These are phyloP conservation scores for Chlorociboria aeruginascens DNA, from an alignment of 495 filamentous ascomycete species.

Conservation along the genomic window DNA sequence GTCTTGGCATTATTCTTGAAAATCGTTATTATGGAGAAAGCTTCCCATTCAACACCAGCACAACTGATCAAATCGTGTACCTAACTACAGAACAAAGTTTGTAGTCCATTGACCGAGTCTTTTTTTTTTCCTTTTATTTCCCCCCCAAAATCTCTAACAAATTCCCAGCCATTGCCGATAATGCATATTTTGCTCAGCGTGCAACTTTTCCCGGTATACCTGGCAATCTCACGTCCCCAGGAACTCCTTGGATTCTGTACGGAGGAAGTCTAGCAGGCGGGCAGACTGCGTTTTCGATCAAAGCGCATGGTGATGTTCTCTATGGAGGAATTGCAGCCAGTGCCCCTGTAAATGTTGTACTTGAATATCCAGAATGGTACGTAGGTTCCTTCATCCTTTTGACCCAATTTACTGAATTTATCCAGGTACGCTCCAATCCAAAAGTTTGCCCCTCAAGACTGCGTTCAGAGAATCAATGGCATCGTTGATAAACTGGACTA, in stretches of 20 bases:
- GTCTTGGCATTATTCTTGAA: conserved; percentile 35
- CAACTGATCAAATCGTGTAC: conserved; percentile 31
- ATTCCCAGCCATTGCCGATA: conserved; percentile 27
- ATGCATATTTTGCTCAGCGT: conserved; percentile 33
- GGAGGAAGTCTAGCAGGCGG: conserved; percentile 31
- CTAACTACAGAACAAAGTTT: conserved; percentile 33
- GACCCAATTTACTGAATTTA: not conserved
- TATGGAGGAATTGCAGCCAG: conserved; percentile 33
- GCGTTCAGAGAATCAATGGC: conserved; percentile 30
- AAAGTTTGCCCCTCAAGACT: conserved; percentile 29
- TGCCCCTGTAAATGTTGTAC: conserved; percentile 24
- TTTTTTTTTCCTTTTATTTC: too few species aligned
- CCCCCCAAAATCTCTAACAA: not conserved
- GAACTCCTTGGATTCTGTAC: conserved; percentile 33
- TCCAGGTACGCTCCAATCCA: conserved; percentile 26
- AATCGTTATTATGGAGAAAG: conserved; percentile 34
- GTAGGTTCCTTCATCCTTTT: not conserved
- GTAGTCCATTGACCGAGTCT: not conserved
- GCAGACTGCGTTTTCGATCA: conserved; percentile 31
- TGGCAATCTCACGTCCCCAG: conserved; percentile 24
- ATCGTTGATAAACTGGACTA: conserved; percentile 34
- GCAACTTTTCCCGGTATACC: conserved; percentile 28
- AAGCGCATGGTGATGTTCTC: conserved; percentile 28
- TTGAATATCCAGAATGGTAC: conserved; percentile 29
- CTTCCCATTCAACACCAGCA: conserved; percentile 28